Conservation (phyloP, 192 early-diverging fungal species). For the Entomortierella lignicola region DNA sequence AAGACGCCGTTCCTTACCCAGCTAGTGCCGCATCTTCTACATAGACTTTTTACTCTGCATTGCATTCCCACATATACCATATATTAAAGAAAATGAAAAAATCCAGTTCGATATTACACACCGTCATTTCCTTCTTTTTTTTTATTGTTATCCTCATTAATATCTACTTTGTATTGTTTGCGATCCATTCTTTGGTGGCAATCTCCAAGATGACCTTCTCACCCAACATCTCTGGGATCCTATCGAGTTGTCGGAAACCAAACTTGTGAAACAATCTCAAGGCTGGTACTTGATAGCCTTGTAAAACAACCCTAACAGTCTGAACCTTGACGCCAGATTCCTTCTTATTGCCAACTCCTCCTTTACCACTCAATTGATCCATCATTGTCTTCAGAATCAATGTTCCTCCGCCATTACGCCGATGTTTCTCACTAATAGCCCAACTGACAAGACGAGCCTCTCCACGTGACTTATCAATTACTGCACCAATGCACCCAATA, state of each 20-base stretch:
- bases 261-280: conserved; percentile 43
- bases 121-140: too few species aligned
- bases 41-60: neutral
- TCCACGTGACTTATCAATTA: conserved; percentile 6
- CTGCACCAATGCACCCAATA: conserved; percentile 33
- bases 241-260: conserved; percentile 31
- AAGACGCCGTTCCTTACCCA: conserved; percentile 45
- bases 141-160: too few species aligned
- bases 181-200: conserved; percentile 30
- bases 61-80: too few species aligned
- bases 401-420: conserved; percentile 18
- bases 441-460: conserved; percentile 19
- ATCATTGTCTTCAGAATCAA: conserved; percentile 35
- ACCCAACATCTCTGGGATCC: conserved; percentile 44
- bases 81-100: too few species aligned
- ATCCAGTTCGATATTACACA: too few species aligned
- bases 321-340: conserved; percentile 8
- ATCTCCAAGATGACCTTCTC: conserved; percentile 43
- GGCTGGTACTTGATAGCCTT: conserved; percentile 29
- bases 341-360: conserved; percentile 2
- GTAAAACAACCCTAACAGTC: conserved; percentile 19
- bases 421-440: conserved; percentile 6
- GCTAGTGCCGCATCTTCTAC: neutral
- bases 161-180: neutral
- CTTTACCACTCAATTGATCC: conserved; percentile 32